phyloP scores from a whole-genome alignment of 1,284 basidiomycete species.

The Ustilago hordei region DNA sequence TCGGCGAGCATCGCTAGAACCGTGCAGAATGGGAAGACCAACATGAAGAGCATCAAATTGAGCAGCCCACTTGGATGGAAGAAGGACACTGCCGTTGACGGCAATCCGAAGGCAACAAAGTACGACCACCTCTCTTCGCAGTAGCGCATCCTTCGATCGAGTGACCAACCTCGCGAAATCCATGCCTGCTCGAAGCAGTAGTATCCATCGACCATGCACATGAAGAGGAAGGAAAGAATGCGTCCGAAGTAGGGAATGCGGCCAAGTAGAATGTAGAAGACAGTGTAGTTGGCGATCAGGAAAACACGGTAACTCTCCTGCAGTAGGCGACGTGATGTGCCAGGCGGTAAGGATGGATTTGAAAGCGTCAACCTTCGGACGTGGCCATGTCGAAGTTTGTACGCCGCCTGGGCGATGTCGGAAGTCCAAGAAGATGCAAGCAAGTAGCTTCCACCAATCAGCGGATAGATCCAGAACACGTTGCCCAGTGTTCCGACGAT shows the following conservation, averaged over 20 bases:
- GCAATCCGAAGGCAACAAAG: constrained; percentile 67
- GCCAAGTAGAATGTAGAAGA: constrained; percentile 53
- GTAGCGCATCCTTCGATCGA: constrained; percentile 63
- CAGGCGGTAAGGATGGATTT: constrained; percentile 40
- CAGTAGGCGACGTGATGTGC: constrained; percentile 51
- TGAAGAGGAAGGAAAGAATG: constrained; percentile 60
- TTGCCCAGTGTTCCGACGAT: constrained; percentile 47
- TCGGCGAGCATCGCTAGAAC: constrained; percentile 65
- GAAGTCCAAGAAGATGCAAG: constrained; percentile 66
- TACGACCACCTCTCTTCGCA: constrained; percentile 68
- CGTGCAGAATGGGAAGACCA: constrained; percentile 66
- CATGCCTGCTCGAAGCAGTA: constrained; percentile 69
- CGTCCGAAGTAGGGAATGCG: constrained; percentile 61
- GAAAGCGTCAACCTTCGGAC: constrained; percentile 31
- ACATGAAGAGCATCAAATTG: constrained; percentile 69
- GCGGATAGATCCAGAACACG: constrained; percentile 67
- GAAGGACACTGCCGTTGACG: constrained; percentile 65
- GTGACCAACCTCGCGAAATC: constrained; percentile 60
- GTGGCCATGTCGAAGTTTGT: constrained; percentile 48
- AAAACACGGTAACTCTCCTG: constrained; percentile 60
- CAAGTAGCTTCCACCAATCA: constrained; percentile 64
- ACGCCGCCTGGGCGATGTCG: constrained; percentile 65
- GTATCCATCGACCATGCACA: constrained; percentile 66
- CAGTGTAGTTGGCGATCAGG: constrained; percentile 62
- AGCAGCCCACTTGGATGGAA: constrained; percentile 68